Evolutionary conservation across 176 grass and related monocot genomes (phyloP).

Genomic region (Oryza rufipogon): DNA sequence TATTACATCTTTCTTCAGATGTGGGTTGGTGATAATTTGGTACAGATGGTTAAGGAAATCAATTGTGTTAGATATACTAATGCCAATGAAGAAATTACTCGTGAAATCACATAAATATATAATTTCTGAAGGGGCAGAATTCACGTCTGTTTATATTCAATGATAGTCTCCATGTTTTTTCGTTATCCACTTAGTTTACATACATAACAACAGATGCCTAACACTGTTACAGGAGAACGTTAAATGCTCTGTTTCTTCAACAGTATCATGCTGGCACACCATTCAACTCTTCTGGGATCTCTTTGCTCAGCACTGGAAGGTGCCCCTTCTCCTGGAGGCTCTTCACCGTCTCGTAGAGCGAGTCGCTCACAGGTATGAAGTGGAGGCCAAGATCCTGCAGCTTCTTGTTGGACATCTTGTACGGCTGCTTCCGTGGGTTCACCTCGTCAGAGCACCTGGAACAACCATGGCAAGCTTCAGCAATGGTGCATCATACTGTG

Average conservation of each 20-base stretch:
- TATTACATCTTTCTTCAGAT: background rate
- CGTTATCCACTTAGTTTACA: constrained; percentile 11
- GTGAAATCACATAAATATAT: background rate
- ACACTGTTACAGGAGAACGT: background rate
- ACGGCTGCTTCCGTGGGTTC: constrained; percentile 75
- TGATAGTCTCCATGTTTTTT: background rate
- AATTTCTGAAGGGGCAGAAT: background rate
- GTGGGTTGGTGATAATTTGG: too few species aligned
- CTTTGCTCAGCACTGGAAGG: constrained; percentile 47
- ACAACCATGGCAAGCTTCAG: background rate
- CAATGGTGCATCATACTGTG: background rate
- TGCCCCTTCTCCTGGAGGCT: constrained; percentile 87
- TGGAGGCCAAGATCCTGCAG: constrained; percentile 73
- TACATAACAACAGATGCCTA: constrained; percentile 6
- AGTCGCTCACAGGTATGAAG: constrained; percentile 66
- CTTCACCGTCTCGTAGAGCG: constrained; percentile 73
- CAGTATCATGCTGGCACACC: background rate
- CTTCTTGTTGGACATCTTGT: constrained; percentile 77
- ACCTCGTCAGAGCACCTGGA: constrained; percentile 85
- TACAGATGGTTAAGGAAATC: too few species aligned
- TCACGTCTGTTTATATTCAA: background rate
- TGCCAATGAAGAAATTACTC: background rate
- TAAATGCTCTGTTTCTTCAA: background rate
- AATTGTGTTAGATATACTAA: background rate
- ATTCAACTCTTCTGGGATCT: background rate